These are phyloP conservation scores for Calonectria pseudoreteaudii DNA, from an alignment of 2,329 filamentous ascomycete species.

Conservation along the genomic window DNA sequence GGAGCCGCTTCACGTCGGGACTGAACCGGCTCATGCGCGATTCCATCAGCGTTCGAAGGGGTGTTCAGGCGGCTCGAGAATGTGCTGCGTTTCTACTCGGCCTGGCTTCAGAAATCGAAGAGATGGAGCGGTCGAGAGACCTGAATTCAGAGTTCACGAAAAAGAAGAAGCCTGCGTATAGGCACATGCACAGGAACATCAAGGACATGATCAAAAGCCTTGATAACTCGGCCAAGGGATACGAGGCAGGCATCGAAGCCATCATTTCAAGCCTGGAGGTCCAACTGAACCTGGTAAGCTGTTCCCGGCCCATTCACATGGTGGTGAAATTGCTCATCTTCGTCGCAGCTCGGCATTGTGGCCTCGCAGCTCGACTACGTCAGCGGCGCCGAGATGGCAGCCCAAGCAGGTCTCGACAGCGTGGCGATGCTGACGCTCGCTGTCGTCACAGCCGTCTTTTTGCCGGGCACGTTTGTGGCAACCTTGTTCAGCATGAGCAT, in stretches of 20 bases:
- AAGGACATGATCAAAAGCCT: not conserved
- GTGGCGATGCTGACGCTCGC: not conserved
- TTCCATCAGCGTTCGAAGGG: not conserved
- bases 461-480: not conserved
- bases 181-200: not conserved
- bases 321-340: not conserved
- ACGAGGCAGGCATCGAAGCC: not conserved
- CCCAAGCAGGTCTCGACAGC: not conserved
- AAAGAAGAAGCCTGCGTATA: not conserved
- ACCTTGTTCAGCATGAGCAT: not conserved
- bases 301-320: not conserved
- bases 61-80: not conserved
- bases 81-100: not conserved
- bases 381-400: not conserved
- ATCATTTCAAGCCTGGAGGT: not conserved
- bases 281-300: not conserved
- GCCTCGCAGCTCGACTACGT: not conserved
- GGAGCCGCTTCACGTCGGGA: not conserved
- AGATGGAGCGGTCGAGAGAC: not conserved
- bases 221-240: not conserved
- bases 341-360: not conserved
- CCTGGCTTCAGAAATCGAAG: not conserved
- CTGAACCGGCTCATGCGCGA: not conserved
- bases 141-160: not conserved
- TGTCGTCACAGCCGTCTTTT: not conserved